Evolutionary conservation across 164 flowering plant species (phyloP), one percentile per base, ranked within the genome.

Genomic region (Malania oleifera): DNA sequence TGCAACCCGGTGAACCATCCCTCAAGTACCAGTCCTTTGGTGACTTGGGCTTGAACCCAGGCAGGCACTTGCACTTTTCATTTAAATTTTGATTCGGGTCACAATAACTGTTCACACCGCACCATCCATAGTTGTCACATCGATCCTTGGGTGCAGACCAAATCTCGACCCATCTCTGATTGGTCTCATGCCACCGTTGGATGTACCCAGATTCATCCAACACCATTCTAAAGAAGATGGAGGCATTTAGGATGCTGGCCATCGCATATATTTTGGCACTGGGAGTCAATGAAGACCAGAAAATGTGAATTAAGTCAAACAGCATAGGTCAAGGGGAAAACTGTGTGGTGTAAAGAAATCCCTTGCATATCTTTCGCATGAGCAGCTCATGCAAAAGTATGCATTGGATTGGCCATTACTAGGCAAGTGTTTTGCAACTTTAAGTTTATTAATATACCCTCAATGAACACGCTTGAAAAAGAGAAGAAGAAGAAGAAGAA

Each of bases 1-100:
- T 54, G 25, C 84, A 79, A 10, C 88, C 88, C 1, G 29, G 71
- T 5, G 80, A 70, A 24, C 75, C 68, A 15, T 75, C 76, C 37
- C 73, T 52, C 45, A 54, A 20, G 11, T 3, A 52, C 85, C 85
- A 80, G 1, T 67, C 77, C 0, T 27, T 12, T 0, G 67, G 56
- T 0, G 53, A 39, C 35, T 48, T 67, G 18, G 82, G 83, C 17
- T 67, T 45, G 27, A 67, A 83, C 41, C 85, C 83, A 0, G 67
- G 75, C 29, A 79, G 12, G 29, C 76, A 75, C 40, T 38, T 52
- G 47, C 79, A 80, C 35, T 23, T n/a, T 19, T 34, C 18, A 0
- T 4, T 19, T 0, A 56, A 1, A 1, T 37, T 14, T 5, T 1
- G 1, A 13, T 54, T n/a, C 0, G 68, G 41, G 54, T 57, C 52